Conservation (phyloP, 805 yeast genomes). For the Myxozyma neotropica region DNA sequence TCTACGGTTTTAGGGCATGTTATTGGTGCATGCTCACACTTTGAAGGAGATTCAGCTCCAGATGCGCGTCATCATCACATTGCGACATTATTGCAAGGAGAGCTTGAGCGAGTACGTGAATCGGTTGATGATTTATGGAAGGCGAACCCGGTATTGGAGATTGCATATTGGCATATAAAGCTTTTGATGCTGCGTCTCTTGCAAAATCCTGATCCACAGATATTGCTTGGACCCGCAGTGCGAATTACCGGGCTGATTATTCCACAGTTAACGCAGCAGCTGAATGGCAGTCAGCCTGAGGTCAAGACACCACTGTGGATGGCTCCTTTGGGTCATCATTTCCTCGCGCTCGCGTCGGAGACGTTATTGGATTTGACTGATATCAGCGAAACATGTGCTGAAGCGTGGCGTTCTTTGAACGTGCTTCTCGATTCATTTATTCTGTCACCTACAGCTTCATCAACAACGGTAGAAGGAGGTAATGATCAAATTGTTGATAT, state of each 20-base stretch:
- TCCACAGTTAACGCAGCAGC: conserved; percentile 2
- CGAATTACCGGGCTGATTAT: conserved; percentile 23
- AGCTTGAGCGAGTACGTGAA: conserved; percentile 36
- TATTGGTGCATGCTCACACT: conserved; percentile 19
- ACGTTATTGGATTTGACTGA: conserved; percentile 33
- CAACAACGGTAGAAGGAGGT: neutral
- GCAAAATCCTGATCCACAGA: conserved; percentile 28
- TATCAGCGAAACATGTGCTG: conserved; percentile 30
- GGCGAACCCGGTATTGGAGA: conserved; percentile 22
- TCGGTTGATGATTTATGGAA: conserved; percentile 36
- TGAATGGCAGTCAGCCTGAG: neutral
- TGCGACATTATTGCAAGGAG: conserved; percentile 29
- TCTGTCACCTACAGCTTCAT: neutral
- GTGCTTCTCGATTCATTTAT: conserved; percentile 2
- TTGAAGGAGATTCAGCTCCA: conserved; percentile 13
- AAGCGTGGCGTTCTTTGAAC: conserved; percentile 31
- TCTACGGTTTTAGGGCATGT: conserved; percentile 36
- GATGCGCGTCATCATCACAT: conserved; percentile 13
- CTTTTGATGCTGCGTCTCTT: conserved; percentile 28
- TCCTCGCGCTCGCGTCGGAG: conserved; percentile 31
- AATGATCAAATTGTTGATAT: neutral
- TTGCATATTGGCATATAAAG: conserved; percentile 34
- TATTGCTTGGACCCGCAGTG: conserved; percentile 32
- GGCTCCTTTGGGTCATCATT: conserved; percentile 29
- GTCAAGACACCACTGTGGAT: neutral